A percentile compares a stretch with the other conserved stretches of the same genome.
phyloP scores from a whole-genome alignment of 2,329 filamentous ascomycete species.

The Exophiala spinifera region DNA sequence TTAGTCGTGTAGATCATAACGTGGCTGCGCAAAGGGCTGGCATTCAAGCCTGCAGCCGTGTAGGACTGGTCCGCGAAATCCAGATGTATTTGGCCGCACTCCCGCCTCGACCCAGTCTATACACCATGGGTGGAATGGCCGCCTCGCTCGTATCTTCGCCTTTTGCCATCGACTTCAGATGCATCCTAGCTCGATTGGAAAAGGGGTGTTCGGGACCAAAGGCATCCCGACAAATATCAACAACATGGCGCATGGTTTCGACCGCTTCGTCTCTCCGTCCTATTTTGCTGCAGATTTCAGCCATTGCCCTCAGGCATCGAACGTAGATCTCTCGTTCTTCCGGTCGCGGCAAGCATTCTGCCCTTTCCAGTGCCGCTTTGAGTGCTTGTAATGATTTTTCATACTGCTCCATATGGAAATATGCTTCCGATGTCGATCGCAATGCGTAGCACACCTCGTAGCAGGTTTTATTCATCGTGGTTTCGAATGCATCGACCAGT shows the following conservation, averaged over 20 bases:
- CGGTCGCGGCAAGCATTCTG: conserved; percentile 17
- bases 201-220: conserved; percentile 30
- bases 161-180: conserved; percentile 28
- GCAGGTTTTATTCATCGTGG: conserved; percentile 23
- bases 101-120: conserved; percentile 28
- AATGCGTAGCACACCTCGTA: conserved; percentile 30
- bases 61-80: conserved; percentile 28
- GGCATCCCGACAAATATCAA: conserved; percentile 25
- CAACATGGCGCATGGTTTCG: conserved; percentile 28
- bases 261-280: conserved; percentile 26
- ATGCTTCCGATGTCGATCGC: conserved; percentile 28
- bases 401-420: conserved; percentile 27
- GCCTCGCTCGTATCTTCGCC: conserved; percentile 19
- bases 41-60: conserved; percentile 24
- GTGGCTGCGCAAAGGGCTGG: neutral
- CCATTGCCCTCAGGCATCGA: conserved; percentile 27
- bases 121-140: conserved; percentile 29
- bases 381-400: conserved; percentile 24
- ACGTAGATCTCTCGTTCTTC: conserved; percentile 31
- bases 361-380: conserved; percentile 25
- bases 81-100: conserved; percentile 29
- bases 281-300: conserved; percentile 26
- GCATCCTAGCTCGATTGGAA: conserved; percentile 27
- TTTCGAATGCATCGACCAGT: conserved; percentile 28
- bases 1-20: conserved; percentile 2